Evolutionary conservation across 1,284 basidiomycete species (phyloP), one percentile per base, ranked within the genome.

Genomic region (Puccinia brachypodii): DNA sequence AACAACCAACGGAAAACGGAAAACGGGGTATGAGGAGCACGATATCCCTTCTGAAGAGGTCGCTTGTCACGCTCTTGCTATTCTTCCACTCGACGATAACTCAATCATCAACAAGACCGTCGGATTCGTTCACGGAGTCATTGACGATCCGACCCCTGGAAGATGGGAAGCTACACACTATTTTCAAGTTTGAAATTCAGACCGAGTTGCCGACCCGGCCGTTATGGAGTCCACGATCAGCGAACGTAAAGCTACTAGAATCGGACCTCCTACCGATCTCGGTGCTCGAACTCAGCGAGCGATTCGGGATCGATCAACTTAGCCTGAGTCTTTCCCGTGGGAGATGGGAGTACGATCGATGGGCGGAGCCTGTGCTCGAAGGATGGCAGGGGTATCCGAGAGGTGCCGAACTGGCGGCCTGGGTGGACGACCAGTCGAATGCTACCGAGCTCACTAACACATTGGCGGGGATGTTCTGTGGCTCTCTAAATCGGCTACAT

Each of bases 401-500:
- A 76, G 73, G 47, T 53, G 36, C 47, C 9, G 56, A 56, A 56
- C 60, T 56, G 53, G 40, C 50, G 7, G 31, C 22, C 25, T 62
- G 66, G 36, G 36, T 83, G 31, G 68, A 82, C 9, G 38, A 25
- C 25, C 33, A 44, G 2, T 44, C 60, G 16, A 75, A 83, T 60
- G 19, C 75, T 95, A 89, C 90, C 83, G 92, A 91, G 3, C 89
- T 97, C 2, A 92, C 94, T 14, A 95, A 96, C 84, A 92, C 94
- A 0, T 89, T 98, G 0, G 93, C 95, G 0, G 96, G 96, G 11
- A 88, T 98, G 13, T 98, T 99, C 88, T 98, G 97, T 85, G 93
- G 96, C 1, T 95, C 94, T 3, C 89, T 98, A 0, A 94, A 93
- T 25, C 91, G 91, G 14, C 88, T 83, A 50, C 73, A 40, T 14